Evolutionary conservation across 2,329 filamentous ascomycete species (phyloP).

Genomic region (Penicillium sp.): DNA sequence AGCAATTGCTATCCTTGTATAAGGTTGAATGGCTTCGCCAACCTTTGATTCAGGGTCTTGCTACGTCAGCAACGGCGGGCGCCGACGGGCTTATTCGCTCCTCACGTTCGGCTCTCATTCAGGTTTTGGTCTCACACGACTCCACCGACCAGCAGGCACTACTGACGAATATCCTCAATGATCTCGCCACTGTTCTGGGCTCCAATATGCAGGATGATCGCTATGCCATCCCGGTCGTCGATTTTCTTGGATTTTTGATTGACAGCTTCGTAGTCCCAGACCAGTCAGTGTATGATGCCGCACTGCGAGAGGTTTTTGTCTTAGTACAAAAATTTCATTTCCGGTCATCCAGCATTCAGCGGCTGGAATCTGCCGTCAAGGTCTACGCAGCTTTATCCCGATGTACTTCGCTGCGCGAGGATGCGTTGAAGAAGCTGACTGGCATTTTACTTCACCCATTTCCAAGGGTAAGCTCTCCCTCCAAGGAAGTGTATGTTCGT

Average conservation of each 20-base stretch:
- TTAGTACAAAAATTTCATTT: conserved; percentile 72
- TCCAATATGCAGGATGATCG: conserved; percentile 57
- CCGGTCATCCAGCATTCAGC: conserved; percentile 74
- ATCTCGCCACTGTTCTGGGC: conserved; percentile 52
- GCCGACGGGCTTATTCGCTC: conserved; percentile 41
- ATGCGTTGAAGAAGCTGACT: conserved; percentile 62
- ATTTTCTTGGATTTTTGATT: conserved; percentile 71
- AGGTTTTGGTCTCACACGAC: conserved; percentile 26
- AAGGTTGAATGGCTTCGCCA: conserved; percentile 32
- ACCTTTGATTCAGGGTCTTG: conserved; percentile 38
- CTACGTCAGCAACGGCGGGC: conserved; percentile 41
- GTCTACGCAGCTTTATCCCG: conserved; percentile 67
- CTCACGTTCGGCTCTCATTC: conserved; percentile 37
- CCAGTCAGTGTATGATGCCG: conserved; percentile 44
- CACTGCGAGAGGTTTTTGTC: conserved; percentile 59
- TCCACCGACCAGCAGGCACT: conserved; percentile 31
- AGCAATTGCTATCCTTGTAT: conserved; percentile 36
- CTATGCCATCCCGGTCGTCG: conserved; percentile 67
- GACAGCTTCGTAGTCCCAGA: conserved; percentile 46
- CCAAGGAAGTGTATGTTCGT: background rate
- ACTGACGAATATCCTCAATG: conserved; percentile 44
- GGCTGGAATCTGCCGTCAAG: conserved; percentile 72
- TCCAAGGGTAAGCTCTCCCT: conserved; percentile 56
- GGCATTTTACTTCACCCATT: conserved; percentile 75
- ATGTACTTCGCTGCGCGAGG: conserved; percentile 46